Conservation (phyloP, 345 rosid genomes). For the Leavenworthia alabamica region DNA sequence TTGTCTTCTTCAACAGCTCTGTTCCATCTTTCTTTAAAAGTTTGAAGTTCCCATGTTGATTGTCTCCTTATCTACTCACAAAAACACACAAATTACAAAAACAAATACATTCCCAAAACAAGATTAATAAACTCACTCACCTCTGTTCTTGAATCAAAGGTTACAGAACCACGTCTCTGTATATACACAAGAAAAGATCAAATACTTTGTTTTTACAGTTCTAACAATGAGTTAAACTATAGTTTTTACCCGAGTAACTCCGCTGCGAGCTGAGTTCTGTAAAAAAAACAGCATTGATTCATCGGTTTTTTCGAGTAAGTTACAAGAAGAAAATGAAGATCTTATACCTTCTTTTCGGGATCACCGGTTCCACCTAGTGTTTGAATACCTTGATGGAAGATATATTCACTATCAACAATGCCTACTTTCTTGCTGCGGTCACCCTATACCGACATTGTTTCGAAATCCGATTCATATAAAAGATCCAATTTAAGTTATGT, state of each 20-base stretch:
- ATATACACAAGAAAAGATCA: background rate
- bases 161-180: constrained; percentile 20
- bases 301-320: background rate
- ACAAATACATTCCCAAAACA: background rate
- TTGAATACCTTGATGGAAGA: constrained; percentile 85
- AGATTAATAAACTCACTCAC: background rate
- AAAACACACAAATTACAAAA: background rate
- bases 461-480: background rate
- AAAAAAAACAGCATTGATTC: background rate
- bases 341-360: constrained; percentile 48
- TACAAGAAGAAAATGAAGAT: background rate
- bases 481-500: background rate
- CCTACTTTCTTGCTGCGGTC: constrained; percentile 91
- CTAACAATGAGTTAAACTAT: background rate
- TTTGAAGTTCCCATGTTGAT: constrained; percentile 74
- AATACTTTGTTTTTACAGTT: background rate
- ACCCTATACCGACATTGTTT: constrained; percentile 46
- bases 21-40: constrained; percentile 75
- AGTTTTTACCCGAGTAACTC: constrained; percentile 11
- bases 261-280: constrained; percentile 24
- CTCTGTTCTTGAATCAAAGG: constrained; percentile 32
- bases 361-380: constrained; percentile 65
- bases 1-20: constrained; percentile 56
- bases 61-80: constrained; percentile 72
- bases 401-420: constrained; percentile 74